Evolutionary conservation across 176 grass and related monocot genomes (phyloP).

Genomic region (Hordeum marinum): DNA sequence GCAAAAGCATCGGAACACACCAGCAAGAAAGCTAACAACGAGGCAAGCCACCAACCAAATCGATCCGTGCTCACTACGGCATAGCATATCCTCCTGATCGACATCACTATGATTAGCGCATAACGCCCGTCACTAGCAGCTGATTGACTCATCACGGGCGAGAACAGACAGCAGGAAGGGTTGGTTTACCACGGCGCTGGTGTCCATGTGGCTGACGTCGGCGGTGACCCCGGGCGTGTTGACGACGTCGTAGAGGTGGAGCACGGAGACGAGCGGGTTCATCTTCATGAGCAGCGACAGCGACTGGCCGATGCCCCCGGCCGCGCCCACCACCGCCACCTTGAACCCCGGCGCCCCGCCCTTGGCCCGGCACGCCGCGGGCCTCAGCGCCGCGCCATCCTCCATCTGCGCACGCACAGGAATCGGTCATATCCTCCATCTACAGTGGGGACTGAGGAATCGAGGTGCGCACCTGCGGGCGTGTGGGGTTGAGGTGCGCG

Average conservation of each 20-base stretch:
- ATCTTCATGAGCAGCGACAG: slow-evolving; percentile 97
- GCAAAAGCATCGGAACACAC: background rate
- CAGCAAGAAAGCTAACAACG: background rate
- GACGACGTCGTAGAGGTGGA: slow-evolving; percentile 96
- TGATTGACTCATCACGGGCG: background rate
- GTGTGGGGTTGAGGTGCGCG: slow-evolving; percentile 65
- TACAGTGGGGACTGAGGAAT: background rate
- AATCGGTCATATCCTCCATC: too few relatives aligned
- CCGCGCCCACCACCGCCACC: slow-evolving; percentile 81
- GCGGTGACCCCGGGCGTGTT: slow-evolving; percentile 93
- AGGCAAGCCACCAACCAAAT: slow-evolving; percentile 4
- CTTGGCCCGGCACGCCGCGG: slow-evolving; percentile 66
- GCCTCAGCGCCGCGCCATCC: slow-evolving; percentile 54
- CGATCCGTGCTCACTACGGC: background rate
- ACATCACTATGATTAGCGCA: background rate
- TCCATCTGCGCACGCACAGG: slow-evolving; percentile 26
- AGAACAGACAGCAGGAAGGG: background rate
- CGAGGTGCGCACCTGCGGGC: slow-evolving; percentile 43
- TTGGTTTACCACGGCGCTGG: slow-evolving; percentile 68
- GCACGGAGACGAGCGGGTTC: slow-evolving; percentile 93
- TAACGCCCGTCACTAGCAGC: background rate
- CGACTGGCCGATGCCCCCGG: slow-evolving; percentile 89
- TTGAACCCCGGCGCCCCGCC: slow-evolving; percentile 88
- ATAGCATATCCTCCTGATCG: background rate
- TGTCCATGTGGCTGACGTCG: slow-evolving; percentile 97